Base-by-base conservation (phyloP, 768 basidiomycete species). In the Suillus sp. region DNA sequence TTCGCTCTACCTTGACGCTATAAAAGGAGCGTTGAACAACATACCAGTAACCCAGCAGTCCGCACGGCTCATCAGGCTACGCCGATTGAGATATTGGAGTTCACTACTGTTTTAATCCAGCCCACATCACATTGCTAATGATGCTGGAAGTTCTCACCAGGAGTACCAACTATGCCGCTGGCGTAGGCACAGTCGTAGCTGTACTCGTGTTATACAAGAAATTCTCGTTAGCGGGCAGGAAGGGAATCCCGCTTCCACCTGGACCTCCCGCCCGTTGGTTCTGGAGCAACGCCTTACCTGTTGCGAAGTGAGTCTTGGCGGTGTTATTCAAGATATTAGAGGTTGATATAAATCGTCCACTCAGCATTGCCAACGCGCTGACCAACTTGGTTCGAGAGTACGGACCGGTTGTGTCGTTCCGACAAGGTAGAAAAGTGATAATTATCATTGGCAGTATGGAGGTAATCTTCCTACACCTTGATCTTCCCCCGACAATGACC, bases 311-410 rank as follows among this genome's bases (percentile, higher is more conserved):
- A 59, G 58, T 18, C 3, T 48, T 30, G n/a, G 13, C 18, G 13
- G n/a, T 16, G 20, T 22, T 22, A 16, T 20, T 25, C 27, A 14
- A 14, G 8, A 62, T 42, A 14, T 40, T 6, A 20, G 5, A 35
- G 10, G 54, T 22, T 3, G 16, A 43, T 22, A 25, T 53, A 37
- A 30, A 50, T 13, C 54, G 27, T 34, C 35, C 34, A 13, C 16
- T 10, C 25, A 71, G 65, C 1, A 30, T 64, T 18, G 56, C 54
- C 1, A 57, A 22, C 18, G 22, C 10, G 4, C 83, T 85, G 55
- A 79, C 85, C 42, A 77, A 81, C 62, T 82, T 83, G 80, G 81
- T 82, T 3, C 77, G 84, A 64, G 69, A 79, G 62, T 85, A 87
- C 63, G 87, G 87, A 0, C 84, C 86, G 0, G 76, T 88, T 3